Evolutionary conservation across 2,329 filamentous ascomycete genomes (phyloP).

Genomic region (Fusarium denticulatum): DNA sequence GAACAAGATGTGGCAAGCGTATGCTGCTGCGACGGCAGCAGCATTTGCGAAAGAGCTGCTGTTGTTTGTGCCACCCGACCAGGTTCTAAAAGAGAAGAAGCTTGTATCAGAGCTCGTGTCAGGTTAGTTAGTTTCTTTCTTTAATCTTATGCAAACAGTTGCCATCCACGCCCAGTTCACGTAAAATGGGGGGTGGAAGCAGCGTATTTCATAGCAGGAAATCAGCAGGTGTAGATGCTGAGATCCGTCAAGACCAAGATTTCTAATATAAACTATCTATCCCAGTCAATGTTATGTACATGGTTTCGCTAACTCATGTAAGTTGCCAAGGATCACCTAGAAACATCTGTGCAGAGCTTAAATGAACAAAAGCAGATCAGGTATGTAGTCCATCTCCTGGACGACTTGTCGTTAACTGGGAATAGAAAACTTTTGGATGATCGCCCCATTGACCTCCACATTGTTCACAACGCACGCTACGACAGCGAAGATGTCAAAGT

Average conservation of each 20-base stretch:
- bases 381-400: accelerated
- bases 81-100: not conserved
- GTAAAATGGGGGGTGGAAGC: no score
- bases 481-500: not conserved
- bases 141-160: no score
- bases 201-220: no score
- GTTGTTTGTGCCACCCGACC: accelerated
- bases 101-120: not conserved
- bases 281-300: not conserved
- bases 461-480: not conserved
- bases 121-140: not conserved
- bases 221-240: no score
- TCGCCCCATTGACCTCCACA: not conserved
- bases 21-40: not conserved
- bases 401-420: not conserved
- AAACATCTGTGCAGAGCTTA: not conserved
- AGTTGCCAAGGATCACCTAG: not conserved
- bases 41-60: not conserved
- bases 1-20: not conserved
- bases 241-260: no score
- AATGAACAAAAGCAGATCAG: not conserved
- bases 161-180: no score
- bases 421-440: not conserved
- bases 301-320: accelerated
- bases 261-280: no score